These are phyloP conservation scores for Colletotrichum plurivorum DNA, from an alignment of 2,329 filamentous ascomycete species.

Conservation along the genomic window DNA sequence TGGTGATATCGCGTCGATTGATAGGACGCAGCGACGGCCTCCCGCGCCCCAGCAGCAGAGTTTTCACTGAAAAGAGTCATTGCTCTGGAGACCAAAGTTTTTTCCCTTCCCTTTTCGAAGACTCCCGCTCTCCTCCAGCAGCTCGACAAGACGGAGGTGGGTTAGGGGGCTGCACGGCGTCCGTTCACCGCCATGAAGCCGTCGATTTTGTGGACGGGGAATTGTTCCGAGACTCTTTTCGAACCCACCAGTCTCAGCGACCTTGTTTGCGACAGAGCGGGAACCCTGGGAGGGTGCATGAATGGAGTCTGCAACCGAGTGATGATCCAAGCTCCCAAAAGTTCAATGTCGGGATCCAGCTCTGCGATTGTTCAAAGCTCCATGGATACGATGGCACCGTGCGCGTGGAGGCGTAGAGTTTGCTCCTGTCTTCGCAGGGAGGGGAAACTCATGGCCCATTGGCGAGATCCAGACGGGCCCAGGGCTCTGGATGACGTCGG, in stretches of 20 bases:
- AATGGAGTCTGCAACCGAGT: constrained; percentile 28
- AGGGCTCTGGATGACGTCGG: constrained; percentile 38
- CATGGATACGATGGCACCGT: constrained; percentile 12
- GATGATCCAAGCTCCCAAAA: constrained; percentile 31
- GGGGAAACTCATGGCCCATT: neutral
- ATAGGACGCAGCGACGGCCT: constrained; percentile 30
- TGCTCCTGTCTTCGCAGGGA: constrained; percentile 1
- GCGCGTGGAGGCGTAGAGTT: constrained; percentile 4
- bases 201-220: constrained; percentile 38
- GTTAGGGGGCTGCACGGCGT: constrained; percentile 34
- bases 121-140: constrained; percentile 17
- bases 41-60: constrained; percentile 32
- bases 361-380: constrained; percentile 14
- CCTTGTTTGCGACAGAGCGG: constrained; percentile 34
- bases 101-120: constrained; percentile 15
- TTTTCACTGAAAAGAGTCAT: constrained; percentile 36
- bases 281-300: constrained; percentile 36
- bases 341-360: constrained; percentile 19
- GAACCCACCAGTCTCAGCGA: constrained; percentile 37
- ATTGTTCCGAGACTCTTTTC: constrained; percentile 25
- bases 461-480: constrained; percentile 19
- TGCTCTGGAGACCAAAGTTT: constrained; percentile 34
- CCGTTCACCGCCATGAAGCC: constrained; percentile 38
- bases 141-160: constrained; percentile 33
- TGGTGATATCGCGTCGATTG: constrained; percentile 21